A percentile compares a stretch with the other conserved stretches of the same genome.
Conservation (phyloP, 208 protist species). For the Acanthamoeba triangularis region DNA sequence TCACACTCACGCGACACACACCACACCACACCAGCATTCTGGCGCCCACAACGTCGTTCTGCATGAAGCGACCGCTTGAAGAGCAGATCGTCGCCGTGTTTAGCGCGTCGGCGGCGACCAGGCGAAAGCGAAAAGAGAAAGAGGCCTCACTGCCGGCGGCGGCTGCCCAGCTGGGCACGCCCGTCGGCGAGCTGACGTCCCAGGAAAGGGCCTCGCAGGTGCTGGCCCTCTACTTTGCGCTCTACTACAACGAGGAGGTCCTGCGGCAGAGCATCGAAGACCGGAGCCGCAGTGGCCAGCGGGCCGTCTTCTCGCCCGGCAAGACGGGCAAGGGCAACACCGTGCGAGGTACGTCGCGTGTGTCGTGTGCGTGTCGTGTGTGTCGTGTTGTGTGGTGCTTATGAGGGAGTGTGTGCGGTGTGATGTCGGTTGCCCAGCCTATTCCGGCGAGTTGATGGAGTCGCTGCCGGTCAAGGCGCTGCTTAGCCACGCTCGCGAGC, state of each 20-base stretch:
- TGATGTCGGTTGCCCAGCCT: background rate
- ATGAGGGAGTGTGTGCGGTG: background rate
- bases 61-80: slow-evolving; percentile 15
- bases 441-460: slow-evolving; percentile 53
- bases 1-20: background rate
- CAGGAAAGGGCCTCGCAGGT: slow-evolving; percentile 8
- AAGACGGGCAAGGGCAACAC: slow-evolving; percentile 3
- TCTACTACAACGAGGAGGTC: slow-evolving; percentile 53
- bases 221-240: slow-evolving; percentile 55
- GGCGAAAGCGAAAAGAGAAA: background rate
- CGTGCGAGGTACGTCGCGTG: background rate
- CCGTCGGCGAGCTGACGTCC: background rate
- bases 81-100: slow-evolving; percentile 34
- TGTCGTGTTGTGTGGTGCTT: background rate
- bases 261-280: background rate
- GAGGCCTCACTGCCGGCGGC: background rate
- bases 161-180: background rate
- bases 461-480: slow-evolving; percentile 47
- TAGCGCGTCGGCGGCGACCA: background rate
- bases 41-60: slow-evolving; percentile 25
- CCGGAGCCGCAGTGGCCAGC: background rate
- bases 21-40: background rate
- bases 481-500: background rate
- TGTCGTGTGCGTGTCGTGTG: background rate
- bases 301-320: background rate